A percentile compares a stretch with the other conserved stretches of the same genome.
Conservation (phyloP, 225 moss, liverwort and hornwort species). For the Rhytidiadelphus loreus region DNA sequence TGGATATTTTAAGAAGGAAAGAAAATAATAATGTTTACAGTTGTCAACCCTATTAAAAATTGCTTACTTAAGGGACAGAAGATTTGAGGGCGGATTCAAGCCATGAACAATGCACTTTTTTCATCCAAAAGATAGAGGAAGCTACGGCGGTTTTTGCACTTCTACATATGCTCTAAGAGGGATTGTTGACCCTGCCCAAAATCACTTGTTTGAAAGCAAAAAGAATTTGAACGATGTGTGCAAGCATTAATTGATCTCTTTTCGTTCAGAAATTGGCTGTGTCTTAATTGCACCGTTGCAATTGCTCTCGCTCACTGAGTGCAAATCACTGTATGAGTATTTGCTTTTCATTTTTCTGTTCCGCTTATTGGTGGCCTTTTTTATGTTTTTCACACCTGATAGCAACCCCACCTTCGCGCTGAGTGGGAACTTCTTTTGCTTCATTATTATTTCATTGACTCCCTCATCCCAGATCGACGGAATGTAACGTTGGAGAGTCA, state of each 20-base stretch:
- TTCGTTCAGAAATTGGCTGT: not conserved
- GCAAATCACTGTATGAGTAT: not conserved
- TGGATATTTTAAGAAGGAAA: not conserved
- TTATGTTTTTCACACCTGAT: not conserved
- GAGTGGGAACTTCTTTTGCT: not conserved
- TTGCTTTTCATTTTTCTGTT: not conserved
- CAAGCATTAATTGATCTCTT: not conserved
- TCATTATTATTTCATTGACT: not conserved
- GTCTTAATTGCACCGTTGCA: not conserved
- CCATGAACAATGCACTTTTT: not conserved
- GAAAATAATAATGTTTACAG: not conserved
- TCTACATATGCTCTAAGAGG: too few relatives aligned
- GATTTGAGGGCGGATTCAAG: not conserved
- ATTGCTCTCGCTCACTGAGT: not conserved
- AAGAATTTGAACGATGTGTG: not conserved
- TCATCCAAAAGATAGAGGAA: not conserved
- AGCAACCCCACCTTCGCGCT: not conserved
- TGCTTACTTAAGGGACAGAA: not conserved
- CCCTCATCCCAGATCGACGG: not conserved
- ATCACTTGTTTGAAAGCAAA: not conserved
- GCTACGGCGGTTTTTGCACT: too few relatives aligned
- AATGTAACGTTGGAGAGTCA: not conserved
- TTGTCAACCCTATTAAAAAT: too few relatives aligned
- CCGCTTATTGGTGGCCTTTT: not conserved
- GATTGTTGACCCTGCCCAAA: not conserved